Base-by-base conservation (phyloP, 2,329 filamentous ascomycete species). In the Phaeophleospora eucalypticola region DNA sequence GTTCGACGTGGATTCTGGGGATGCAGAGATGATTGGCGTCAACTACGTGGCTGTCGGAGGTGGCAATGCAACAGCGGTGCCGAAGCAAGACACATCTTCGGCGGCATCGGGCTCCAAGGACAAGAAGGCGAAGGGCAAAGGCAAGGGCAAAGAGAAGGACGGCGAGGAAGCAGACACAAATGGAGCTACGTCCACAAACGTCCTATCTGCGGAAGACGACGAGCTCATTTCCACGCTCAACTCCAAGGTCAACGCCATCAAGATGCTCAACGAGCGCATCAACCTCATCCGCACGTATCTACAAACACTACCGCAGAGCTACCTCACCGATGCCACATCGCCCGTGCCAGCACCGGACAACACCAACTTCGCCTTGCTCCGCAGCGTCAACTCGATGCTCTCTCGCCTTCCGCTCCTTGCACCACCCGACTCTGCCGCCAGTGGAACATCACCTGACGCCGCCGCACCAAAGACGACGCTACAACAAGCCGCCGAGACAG, bases 11-110 rank as follows among this genome's bases (percentile, higher is more conserved):
- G 93, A 97, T 70, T 95, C 90, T 0, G 89, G 88, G 8, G 90
- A 97, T 67, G 90, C 90, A 1, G 93, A 98, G 68, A 96, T 96
- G 89, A 97, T 98, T 56, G 87, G 87, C 58, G 87, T 98, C 61
- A 89, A 96, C 68, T 95, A 90, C 56, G 86, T 98, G 16, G 90
- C 91, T 0, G 83, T 84, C 43, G 88, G 87, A 33, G 87, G 86
- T 38, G 87, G 87, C 39, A 91, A 87, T 61, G 90, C 89, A 18
- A 83, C 86, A 9, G 81, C 81, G 24, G 72, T 81, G 18, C 48
- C 53, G 10, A 60, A 56, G 38, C 48, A 48, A 15, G 57, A 57
- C 7, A 43, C 36, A n/a, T 44, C 45, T 4, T 33, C 44, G 10
- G n/a, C 43, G 41, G 55, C 50, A 41, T 49, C 48, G 21, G 59